These are phyloP conservation scores for Tetrapyrgos nigripes DNA, from an alignment of 1,284 basidiomycete genomes.

Conservation along the genomic window DNA sequence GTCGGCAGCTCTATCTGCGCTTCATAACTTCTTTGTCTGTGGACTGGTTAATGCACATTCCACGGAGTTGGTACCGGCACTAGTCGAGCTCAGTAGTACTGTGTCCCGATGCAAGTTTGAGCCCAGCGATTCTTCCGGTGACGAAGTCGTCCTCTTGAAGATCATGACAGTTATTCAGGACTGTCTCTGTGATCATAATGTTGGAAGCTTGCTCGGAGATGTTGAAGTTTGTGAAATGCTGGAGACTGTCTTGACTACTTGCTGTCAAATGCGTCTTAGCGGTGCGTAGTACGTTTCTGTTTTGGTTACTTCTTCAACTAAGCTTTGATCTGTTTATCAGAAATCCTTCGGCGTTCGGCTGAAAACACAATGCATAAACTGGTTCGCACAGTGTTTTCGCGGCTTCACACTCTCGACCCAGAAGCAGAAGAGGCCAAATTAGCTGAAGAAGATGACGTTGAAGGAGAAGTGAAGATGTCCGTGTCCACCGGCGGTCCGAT, in stretches of 20 bases:
- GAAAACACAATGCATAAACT: conserved; percentile 93
- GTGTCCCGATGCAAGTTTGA: conserved; percentile 98
- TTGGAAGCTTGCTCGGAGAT: conserved; percentile 82
- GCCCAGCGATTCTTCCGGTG: conserved; percentile 93
- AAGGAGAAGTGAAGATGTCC: conserved; percentile 67
- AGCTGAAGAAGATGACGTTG: conserved; percentile 51
- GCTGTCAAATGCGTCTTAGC: conserved; percentile 94
- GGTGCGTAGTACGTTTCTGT: conserved; percentile 62
- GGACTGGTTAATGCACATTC: conserved; percentile 70
- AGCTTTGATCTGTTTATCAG: conserved; percentile 46
- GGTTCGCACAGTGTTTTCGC: conserved; percentile 82
- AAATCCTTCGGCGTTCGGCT: conserved; percentile 90
- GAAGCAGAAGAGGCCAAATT: conserved; percentile 72
- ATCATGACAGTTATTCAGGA: conserved; percentile 93
- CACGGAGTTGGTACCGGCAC: conserved; percentile 61
- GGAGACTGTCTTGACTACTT: conserved; percentile 96
- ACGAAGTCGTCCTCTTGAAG: conserved; percentile 94
- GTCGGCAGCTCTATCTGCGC: conserved; percentile 84
- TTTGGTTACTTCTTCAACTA: background rate
- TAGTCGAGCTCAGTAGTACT: conserved; percentile 88
- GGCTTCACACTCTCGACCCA: conserved; percentile 74
- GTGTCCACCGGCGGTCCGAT: conserved; percentile 40
- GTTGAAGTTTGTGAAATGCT: conserved; percentile 98
- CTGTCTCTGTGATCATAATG: conserved; percentile 69
- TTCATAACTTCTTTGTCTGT: conserved; percentile 88